phyloP scores from a whole-genome alignment of 1,284 basidiomycete genomes.

The Rhodotorula mucilaginosa region DNA sequence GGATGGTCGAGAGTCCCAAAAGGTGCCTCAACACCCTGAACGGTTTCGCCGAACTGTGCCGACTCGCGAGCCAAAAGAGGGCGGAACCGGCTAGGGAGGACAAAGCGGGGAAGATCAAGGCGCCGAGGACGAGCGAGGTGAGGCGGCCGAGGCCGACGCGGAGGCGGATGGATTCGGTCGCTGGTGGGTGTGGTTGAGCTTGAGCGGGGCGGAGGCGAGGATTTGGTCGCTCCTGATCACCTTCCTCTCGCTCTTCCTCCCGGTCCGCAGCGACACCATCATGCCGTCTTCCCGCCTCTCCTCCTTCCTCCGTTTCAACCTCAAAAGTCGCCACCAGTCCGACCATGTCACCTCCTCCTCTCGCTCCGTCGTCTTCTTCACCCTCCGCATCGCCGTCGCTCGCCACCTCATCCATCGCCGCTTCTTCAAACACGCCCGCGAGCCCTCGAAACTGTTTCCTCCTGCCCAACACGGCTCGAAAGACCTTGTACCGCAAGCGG shows the following conservation, averaged over 20 bases:
- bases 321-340: constrained; percentile 34
- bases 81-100: constrained; percentile 24
- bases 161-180: constrained; percentile 13
- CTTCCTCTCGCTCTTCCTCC: not conserved
- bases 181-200: not conserved
- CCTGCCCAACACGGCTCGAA: constrained; percentile 35
- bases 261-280: not conserved
- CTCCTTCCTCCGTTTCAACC: constrained; percentile 21
- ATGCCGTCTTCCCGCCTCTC: not conserved
- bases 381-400: not conserved
- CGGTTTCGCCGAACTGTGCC: constrained; percentile 4
- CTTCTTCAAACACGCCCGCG: constrained; percentile 29
- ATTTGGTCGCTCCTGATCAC: too few species aligned
- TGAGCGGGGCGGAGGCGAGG: not conserved
- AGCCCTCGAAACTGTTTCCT: constrained; percentile 16
- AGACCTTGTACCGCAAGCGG: constrained; percentile 24
- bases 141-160: constrained; percentile 31
- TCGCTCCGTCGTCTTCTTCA: not conserved
- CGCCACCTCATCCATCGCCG: constrained; percentile 18
- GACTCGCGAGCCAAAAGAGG: constrained; percentile 30
- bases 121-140: constrained; percentile 38
- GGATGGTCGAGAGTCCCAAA: constrained; percentile 17
- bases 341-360: constrained; percentile 1
- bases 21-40: constrained; percentile 1
- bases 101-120: constrained; percentile 33